A percentile compares a stretch with the other conserved stretches of the same genome.
Evolutionary conservation across 768 basidiomycete species (phyloP).

Genomic region (Rhodotorula diobovata): DNA sequence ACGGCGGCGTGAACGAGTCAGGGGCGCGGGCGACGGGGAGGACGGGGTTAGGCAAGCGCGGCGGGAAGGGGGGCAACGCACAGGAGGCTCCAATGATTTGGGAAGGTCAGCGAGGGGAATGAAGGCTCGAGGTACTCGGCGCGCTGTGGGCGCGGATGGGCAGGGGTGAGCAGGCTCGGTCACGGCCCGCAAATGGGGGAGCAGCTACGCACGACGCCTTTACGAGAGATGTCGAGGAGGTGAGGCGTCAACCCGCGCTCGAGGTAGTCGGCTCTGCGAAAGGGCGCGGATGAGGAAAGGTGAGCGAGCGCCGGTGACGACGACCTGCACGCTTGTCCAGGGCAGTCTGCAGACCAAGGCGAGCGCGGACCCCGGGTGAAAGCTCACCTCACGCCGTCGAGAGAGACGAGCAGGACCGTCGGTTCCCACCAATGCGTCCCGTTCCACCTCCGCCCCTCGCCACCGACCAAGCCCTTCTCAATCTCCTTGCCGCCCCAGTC

Average conservation of each 20-base stretch:
- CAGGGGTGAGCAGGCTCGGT: no score
- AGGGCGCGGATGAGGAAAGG: no score
- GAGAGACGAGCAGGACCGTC: slow-evolving; percentile 77
- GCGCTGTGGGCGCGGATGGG: slow-evolving; percentile 45
- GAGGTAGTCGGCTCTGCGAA: slow-evolving; percentile 70
- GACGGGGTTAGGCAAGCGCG: background rate
- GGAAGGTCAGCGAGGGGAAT: slow-evolving; percentile 86
- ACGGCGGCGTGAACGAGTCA: background rate
- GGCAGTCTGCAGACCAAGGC: background rate
- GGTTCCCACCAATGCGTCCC: slow-evolving; percentile 77
- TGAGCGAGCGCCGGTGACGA: no score
- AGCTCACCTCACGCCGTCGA: slow-evolving; percentile 63
- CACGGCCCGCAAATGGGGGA: no score
- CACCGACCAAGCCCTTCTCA: background rate
- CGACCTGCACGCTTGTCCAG: no score
- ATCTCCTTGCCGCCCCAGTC: slow-evolving; percentile 11
- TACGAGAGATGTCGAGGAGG: slow-evolving; percentile 69
- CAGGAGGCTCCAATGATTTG: slow-evolving; percentile 91
- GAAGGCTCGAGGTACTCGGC: slow-evolving; percentile 83
- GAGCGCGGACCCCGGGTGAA: no score
- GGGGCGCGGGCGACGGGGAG: slow-evolving; percentile 9
- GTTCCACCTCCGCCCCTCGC: slow-evolving; percentile 53
- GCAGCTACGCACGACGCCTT: slow-evolving; percentile 58
- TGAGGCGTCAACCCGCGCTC: slow-evolving; percentile 81
- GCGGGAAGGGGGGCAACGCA: slow-evolving; percentile 47